phyloP scores from a whole-genome alignment of 179 eudicot species.

The Vitellaria paradoxa region DNA sequence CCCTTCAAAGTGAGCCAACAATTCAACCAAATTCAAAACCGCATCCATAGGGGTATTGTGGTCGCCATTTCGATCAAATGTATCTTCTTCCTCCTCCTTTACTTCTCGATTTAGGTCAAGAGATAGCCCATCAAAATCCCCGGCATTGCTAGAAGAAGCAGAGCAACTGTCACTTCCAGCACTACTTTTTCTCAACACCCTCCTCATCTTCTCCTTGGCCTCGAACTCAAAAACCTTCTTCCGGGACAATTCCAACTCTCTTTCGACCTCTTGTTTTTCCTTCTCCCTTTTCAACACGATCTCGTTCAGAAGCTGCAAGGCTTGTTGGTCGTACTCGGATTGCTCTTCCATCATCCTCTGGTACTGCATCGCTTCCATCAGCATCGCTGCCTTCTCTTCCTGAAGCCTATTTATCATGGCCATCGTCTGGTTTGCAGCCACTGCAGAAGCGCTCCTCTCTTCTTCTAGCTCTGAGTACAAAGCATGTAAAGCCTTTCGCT shows the following conservation, averaged over 20 bases:
- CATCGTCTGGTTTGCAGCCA: constrained; percentile 89
- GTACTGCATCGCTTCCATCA: constrained; percentile 92
- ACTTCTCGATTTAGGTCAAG: constrained; percentile 37
- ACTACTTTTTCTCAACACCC: constrained; percentile 20
- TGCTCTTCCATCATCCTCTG: constrained; percentile 98
- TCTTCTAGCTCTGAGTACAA: constrained; percentile 71
- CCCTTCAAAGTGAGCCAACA: constrained; percentile 44
- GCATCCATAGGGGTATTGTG: constrained; percentile 58
- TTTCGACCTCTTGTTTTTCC: constrained; percentile 79
- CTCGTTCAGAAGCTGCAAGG: constrained; percentile 68
- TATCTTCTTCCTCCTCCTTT: constrained; percentile 31
- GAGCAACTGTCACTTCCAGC: constrained; percentile 29
- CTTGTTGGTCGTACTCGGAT: constrained; percentile 71
- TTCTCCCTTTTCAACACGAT: constrained; percentile 72
- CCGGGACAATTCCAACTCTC: constrained; percentile 59
- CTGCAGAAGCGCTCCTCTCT: constrained; percentile 84
- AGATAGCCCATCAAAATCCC: constrained; percentile 38
- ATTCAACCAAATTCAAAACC: constrained; percentile 40
- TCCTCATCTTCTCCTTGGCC: constrained; percentile 34
- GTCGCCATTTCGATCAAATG: constrained; percentile 23
- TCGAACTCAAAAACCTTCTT: constrained; percentile 61
- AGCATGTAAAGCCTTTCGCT: constrained; percentile 38
- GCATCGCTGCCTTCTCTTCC: constrained; percentile 86
- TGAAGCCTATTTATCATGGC: constrained; percentile 92
- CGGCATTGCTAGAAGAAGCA: constrained; percentile 36